Evolutionary conservation across 352 stramenopile species (phyloP).

Genomic region (Pythium plurisporium): DNA sequence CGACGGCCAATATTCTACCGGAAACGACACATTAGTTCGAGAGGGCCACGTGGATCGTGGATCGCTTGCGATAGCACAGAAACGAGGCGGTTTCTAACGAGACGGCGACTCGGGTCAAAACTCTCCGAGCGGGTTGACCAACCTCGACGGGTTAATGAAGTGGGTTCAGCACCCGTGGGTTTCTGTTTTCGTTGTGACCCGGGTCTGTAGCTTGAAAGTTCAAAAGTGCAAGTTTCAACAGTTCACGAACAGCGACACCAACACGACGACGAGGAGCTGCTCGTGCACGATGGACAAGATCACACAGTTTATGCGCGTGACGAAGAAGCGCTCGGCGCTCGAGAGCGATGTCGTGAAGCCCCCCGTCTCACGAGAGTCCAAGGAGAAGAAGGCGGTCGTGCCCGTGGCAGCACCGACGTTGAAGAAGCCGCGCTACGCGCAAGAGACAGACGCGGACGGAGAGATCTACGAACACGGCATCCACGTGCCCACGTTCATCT

Average conservation of each 20-base stretch:
- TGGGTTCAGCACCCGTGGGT: too few relatives aligned
- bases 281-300: constrained; percentile 49
- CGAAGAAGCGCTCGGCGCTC: constrained; percentile 43
- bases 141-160: too few relatives aligned
- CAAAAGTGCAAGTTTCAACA: constrained; percentile 2
- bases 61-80: background rate
- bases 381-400: background rate
- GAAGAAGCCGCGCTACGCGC: constrained; percentile 14
- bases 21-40: constrained; percentile 3
- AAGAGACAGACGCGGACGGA: constrained; percentile 6
- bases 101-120: too few relatives aligned
- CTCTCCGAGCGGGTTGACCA: too few relatives aligned
- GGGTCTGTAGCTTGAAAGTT: constrained; percentile 3
- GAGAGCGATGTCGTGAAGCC: constrained; percentile 24
- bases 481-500: constrained; percentile 57
- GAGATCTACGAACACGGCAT: constrained; percentile 24
- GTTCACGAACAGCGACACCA: background rate
- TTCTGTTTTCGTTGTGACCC: too few relatives aligned
- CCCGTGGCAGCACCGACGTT: constrained; percentile 10
- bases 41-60: constrained; percentile 8
- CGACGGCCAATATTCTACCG: background rate
- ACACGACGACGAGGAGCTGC: background rate
- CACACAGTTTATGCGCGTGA: constrained; percentile 62
- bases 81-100: constrained; percentile 1
- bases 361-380: background rate